Evolutionary conservation across 23 red algal genomes (phyloP), one percentile per base, ranked within the genome.

Genomic region (Agarophyton chilense): DNA sequence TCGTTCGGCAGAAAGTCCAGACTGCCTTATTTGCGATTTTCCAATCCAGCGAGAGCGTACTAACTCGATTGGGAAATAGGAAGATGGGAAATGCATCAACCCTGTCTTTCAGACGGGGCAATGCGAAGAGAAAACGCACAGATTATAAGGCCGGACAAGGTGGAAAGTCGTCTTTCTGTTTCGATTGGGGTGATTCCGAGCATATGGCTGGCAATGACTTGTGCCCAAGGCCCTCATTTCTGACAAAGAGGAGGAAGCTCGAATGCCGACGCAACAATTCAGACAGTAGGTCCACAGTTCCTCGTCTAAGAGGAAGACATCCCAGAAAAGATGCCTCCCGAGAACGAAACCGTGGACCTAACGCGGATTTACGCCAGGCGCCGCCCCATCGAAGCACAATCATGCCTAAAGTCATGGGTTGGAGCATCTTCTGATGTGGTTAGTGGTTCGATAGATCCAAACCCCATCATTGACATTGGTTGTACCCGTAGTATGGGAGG

Each of bases 391-490:
- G n/a, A n/a, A n/a, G n/a, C n/a, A n/a, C n/a, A n/a, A n/a, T n/a
- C n/a, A n/a, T n/a, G n/a, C n/a, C n/a, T n/a, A n/a, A n/a, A n/a
- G n/a, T n/a, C n/a, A n/a, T n/a, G n/a, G n/a, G n/a, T n/a, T n/a
- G n/a, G n/a, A n/a, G n/a, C n/a, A 57, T 2, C 41, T 41, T 83
- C 54, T n/a, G 52, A 83, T 43, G 57, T 83, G 16, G n/a, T 65
- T 14, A 14, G 25, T 24, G 57, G 55, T 31, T 60, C 40, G 2
- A 40, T 31, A 18, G 79, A 83, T 49, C 29, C 79, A 7, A 83
- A 83, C 66, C 79, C 79, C 1, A 83, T 83, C 43, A 63, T 83
- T 7, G 79, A 83, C 16, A 36, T 60, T 11, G 79, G 52, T 8
- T 83, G 79, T 65, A 53, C 35, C 19, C 54, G 54, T 9, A 83